Evolutionary conservation across 2,329 filamentous ascomycete genomes (phyloP), one percentile per base, ranked within the genome.

Genomic region (Ilyonectria mors-panacis): DNA sequence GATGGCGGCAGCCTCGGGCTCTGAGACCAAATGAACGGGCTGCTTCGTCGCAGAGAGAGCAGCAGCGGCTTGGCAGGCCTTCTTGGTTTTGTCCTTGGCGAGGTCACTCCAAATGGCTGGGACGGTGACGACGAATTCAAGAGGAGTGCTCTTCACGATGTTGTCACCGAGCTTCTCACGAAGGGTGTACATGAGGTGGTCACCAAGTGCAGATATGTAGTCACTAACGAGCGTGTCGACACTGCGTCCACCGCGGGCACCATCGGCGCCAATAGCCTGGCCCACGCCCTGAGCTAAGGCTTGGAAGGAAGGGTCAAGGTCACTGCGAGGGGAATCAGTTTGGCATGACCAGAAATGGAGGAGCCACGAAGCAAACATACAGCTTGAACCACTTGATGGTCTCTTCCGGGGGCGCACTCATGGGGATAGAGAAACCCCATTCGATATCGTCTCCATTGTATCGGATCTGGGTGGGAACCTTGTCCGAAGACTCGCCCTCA

Each of bases 101-200:
- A 81, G 76, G 47, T 88, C 85, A 51, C 82, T 86, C 87, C 87
- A 89, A 7, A 89, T 85, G 6, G 87, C 86, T 1, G 87, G 87
- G 0, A 89, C 86, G 0, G 87, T 87, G 50, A 88, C 75, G 50
- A 88, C 81, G 57, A 87, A 87, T 60, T 87, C 81, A 6, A 86
- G 76, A 1, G 82, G 78, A 0, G 78, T 85, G 50, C 71, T 81
- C 5, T 78, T 78, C 28, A 87, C 72, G 23, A 84, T 80, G 2
- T 77, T 79, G 6, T 77, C 74, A 3, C 84, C 84, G 2, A 87
- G 77, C 56, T 83, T 82, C 53, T 81, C 73, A 5, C 79, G 75
- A 5, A 88, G 75, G 0, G 79, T 82, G 56, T 82, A 79, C 59
- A 83, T 74, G 0, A 86, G 81, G 66, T 88, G 82, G 13, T 81